Base-by-base conservation (phyloP, 495 filamentous ascomycete species). In the Penicillium diatomitis region DNA sequence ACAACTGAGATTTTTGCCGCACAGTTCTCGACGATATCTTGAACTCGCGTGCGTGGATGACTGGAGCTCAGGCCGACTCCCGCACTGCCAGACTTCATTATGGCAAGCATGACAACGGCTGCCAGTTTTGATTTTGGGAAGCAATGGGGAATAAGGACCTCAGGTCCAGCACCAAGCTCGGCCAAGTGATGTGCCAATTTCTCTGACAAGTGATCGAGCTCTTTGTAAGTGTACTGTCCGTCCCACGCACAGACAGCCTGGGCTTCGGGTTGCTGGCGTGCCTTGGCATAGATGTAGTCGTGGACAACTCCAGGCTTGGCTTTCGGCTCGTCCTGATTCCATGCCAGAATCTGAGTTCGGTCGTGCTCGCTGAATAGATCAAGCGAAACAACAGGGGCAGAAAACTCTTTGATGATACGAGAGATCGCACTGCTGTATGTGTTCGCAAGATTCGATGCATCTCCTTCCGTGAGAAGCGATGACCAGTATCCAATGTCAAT, bases 71-170 rank as follows among this genome's bases (percentile, higher is more conserved):
- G 12, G 6, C 10, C n/a, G 11, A 40, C 12, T 4, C 10, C 10
- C n/a, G 38, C 38, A 12, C 60, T 2, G 62, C 65, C 7, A 72
- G 52, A 41, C n/a, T 43, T 43, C 41, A 43, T 31, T 27, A 43
- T 31, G 20, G 27, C 41, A 7, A 31, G 8, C 30, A 69, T 61
- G 6, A 63, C 61, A 12, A 75, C 69, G 0, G 66, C 41, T 11
- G 60, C 58, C 70, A 69, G 74, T 58, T 54, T 62, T 7, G 68
- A 71, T 47, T 74, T 76, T 11, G 71, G 64, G 29, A 81, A 71
- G 52, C 72, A 79, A 9, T 82, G 52, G 0, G 75, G 75, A 8
- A 82, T 77, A 28, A 73, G 42, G 5, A 58, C 54, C 27, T 66
- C 68, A 5, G 63, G 54, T 10, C 62, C 61, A 20, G 40, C 71